Conservation (phyloP, 2,329 filamentous ascomycete genomes). For the Penicillium verrucosum region DNA sequence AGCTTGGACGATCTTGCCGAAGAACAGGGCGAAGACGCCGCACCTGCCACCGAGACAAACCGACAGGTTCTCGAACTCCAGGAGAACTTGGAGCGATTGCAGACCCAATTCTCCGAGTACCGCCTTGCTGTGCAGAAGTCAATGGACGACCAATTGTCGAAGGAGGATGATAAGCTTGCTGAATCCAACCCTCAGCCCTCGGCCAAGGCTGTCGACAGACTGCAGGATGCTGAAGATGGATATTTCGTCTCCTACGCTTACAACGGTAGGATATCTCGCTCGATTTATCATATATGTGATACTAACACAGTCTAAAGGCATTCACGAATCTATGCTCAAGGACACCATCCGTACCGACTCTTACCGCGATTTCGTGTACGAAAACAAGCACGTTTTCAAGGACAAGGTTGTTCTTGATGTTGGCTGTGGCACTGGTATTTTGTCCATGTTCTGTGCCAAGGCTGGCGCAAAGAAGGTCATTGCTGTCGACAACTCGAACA, state of each 20-base stretch:
- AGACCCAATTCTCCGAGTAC: slow-evolving; percentile 63
- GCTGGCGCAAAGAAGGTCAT: slow-evolving; percentile 83
- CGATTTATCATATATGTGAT: not conserved
- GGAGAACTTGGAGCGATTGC: slow-evolving; percentile 58
- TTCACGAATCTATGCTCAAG: slow-evolving; percentile 95
- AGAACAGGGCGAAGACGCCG: slow-evolving; percentile 30
- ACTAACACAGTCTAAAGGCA: slow-evolving; percentile 54
- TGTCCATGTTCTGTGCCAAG: slow-evolving; percentile 91
- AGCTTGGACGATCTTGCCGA: slow-evolving; percentile 73
- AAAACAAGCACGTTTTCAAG: slow-evolving; percentile 80
- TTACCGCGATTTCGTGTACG: slow-evolving; percentile 93
- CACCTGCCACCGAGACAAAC: slow-evolving; percentile 39
- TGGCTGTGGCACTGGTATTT: slow-evolving; percentile 78
- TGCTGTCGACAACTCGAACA: slow-evolving; percentile 87
- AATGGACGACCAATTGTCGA: slow-evolving; percentile 62
- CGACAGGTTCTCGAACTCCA: slow-evolving; percentile 58
- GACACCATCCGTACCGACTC: slow-evolving; percentile 83
- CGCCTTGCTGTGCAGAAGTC: slow-evolving; percentile 64
- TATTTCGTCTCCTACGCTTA: slow-evolving; percentile 66
- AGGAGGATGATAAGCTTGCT: slow-evolving; percentile 48
- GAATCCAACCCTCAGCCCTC: slow-evolving; percentile 21
- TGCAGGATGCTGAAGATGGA: slow-evolving; percentile 54
- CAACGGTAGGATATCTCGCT: slow-evolving; percentile 55
- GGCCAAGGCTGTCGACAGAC: slow-evolving; percentile 32
- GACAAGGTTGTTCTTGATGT: slow-evolving; percentile 88